Evolutionary conservation across 768 basidiomycete species (phyloP).

Genomic region (Termitomyces eurrhizus): DNA sequence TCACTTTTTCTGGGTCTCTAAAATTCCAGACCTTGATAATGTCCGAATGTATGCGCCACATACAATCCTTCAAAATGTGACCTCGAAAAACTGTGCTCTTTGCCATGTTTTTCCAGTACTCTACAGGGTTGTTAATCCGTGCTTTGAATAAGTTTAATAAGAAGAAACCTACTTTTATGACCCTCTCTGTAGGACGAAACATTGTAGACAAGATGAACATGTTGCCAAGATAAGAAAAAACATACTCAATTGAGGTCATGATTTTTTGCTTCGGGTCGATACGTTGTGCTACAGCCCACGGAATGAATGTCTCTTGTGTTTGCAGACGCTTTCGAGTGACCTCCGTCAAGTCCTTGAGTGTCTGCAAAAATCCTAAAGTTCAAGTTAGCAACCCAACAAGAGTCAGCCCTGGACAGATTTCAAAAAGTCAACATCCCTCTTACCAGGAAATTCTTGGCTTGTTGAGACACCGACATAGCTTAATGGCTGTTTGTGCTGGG

Average conservation of each 20-base stretch:
- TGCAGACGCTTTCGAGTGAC: background rate
- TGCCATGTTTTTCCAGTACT: slow-evolving; percentile 7
- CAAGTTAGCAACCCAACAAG: too few species aligned
- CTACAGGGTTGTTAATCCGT: too few species aligned
- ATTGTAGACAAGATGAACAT: too few species aligned
- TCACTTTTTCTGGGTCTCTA: slow-evolving; percentile 11
- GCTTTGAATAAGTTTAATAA: too few species aligned
- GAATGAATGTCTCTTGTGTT: background rate
- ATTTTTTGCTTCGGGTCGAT: too few species aligned
- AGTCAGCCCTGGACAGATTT: too few species aligned
- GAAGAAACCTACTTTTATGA: too few species aligned
- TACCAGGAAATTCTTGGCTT: too few species aligned
- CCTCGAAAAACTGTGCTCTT: slow-evolving; percentile 2
- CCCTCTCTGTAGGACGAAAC: too few species aligned
- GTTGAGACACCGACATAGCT: background rate
- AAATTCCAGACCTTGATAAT: slow-evolving; percentile 25
- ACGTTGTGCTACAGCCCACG: background rate
- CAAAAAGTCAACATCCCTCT: too few species aligned
- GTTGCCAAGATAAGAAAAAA: too few species aligned
- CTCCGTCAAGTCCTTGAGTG: background rate
- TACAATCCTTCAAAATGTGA: background rate
- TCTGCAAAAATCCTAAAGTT: background rate
- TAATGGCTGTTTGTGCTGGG: background rate
- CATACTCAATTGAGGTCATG: too few species aligned
- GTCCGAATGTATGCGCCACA: slow-evolving; percentile 13